These are phyloP conservation scores for Lentinula novae-zelandiae DNA, from an alignment of 1,284 basidiomycete genomes.

Conservation along the genomic window DNA sequence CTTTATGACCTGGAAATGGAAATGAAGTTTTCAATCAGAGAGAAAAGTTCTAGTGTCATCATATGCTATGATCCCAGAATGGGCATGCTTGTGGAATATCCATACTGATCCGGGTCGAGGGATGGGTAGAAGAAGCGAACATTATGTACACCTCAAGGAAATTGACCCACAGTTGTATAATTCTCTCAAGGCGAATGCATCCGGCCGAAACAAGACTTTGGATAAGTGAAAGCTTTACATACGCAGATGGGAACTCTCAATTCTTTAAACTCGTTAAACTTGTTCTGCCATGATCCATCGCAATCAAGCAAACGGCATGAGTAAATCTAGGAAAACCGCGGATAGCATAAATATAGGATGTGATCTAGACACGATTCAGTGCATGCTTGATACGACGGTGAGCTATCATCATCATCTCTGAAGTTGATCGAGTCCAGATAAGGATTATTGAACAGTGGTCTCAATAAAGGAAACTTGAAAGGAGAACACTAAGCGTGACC, in stretches of 20 bases:
- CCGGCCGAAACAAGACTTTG: not conserved
- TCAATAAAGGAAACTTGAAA: not conserved
- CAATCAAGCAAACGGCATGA: no score
- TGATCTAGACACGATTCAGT: not conserved
- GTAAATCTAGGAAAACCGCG: no score
- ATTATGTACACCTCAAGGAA: not conserved
- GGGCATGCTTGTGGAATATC: not conserved
- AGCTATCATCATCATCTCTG: not conserved
- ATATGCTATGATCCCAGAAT: not conserved
- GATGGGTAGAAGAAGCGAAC: not conserved
- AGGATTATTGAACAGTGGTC: not conserved
- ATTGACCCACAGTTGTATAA: not conserved
- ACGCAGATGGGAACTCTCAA: no score
- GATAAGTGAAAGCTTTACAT: no score
- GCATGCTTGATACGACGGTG: not conserved
- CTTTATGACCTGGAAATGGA: not conserved
- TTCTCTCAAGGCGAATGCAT: not conserved
- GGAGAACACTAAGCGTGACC: not conserved
- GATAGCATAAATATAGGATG: not conserved
- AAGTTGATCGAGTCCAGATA: not conserved
- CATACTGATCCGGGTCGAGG: not conserved
- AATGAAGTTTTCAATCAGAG: not conserved
- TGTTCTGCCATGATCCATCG: no score
- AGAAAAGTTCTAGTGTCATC: not conserved
- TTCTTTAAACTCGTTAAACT: no score